Percentiles rank a stretch among this genome's conserved stretches.
phyloP scores from a whole-genome alignment of 768 basidiomycete species.

The Agaricus sinodeliciosus region DNA sequence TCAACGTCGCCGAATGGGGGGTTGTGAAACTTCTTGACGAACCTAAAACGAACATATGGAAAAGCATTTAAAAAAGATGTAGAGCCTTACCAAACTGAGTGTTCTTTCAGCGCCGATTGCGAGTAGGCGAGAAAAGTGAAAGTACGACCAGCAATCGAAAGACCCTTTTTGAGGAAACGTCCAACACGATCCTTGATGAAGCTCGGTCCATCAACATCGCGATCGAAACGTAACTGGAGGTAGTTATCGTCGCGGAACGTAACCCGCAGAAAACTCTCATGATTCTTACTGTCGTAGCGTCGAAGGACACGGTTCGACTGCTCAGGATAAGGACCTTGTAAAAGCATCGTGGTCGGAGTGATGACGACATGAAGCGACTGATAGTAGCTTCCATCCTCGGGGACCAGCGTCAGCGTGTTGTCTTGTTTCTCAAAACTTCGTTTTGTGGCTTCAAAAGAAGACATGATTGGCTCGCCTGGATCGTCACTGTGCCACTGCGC shows the following conservation, averaged over 20 bases:
- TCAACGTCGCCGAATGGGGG: constrained; percentile 21
- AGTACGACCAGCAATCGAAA: constrained; percentile 45
- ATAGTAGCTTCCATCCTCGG: constrained; percentile 26
- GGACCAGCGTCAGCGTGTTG: constrained; percentile 18
- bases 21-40: constrained; percentile 49
- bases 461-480: constrained; percentile 19
- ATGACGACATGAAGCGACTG: constrained; percentile 22
- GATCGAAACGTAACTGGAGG: constrained; percentile 13
- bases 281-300: constrained; percentile 9
- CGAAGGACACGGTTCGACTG: constrained; percentile 16
- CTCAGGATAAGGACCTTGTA: constrained; percentile 14
- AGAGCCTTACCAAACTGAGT: constrained; percentile 43
- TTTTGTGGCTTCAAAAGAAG: constrained; percentile 24
- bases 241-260: constrained; percentile 14
- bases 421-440: constrained; percentile 19
- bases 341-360: constrained; percentile 11
- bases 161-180: constrained; percentile 33
- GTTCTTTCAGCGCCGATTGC: constrained; percentile 66
- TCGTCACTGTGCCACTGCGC: constrained; percentile 21
- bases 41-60: constrained; percentile 34
- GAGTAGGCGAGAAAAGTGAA: constrained; percentile 70
- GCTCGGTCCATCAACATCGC: constrained; percentile 19
- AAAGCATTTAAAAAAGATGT: background rate
- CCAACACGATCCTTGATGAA: constrained; percentile 48
- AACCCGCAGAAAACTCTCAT: constrained; percentile 15